A percentile compares a stretch with the other conserved stretches of the same genome.
Conservation (phyloP, 2,329 filamentous ascomycete genomes). For the Chalaropsis thielavioides region DNA sequence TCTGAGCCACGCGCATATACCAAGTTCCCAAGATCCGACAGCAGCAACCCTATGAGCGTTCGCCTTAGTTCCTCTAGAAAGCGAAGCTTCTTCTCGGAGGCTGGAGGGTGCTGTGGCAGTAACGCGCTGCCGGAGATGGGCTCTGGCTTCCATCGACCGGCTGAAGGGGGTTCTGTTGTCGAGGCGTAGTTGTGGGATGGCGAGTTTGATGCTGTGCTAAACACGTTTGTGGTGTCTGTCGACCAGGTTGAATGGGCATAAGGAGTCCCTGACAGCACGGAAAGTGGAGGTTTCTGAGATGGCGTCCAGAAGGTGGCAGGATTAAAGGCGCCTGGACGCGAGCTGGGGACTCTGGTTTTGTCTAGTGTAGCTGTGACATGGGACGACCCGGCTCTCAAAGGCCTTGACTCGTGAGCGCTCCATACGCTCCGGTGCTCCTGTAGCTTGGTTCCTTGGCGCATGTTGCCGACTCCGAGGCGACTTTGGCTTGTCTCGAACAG, state of each 20-base stretch:
- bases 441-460: slow-evolving; percentile 29
- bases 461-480: neutral
- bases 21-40: slow-evolving; percentile 78
- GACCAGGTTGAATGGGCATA: slow-evolving; percentile 47
- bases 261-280: slow-evolving; percentile 40
- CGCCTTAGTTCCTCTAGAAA: slow-evolving; percentile 68
- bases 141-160: slow-evolving; percentile 48
- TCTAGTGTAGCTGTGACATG: neutral
- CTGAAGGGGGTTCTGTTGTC: slow-evolving; percentile 30
- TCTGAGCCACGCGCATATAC: slow-evolving; percentile 84
- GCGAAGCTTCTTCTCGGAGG: slow-evolving; percentile 53
- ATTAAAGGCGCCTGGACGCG: neutral
- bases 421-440: slow-evolving; percentile 38
- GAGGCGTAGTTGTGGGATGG: slow-evolving; percentile 31
- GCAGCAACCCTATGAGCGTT: slow-evolving; percentile 64
- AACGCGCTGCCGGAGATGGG: slow-evolving; percentile 55
- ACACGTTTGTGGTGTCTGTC: slow-evolving; percentile 41
- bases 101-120: slow-evolving; percentile 40
- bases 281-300: slow-evolving; percentile 55
- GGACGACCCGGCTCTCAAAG: neutral
- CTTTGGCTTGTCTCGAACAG: slow-evolving; percentile 39
- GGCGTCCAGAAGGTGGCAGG: slow-evolving; percentile 70
- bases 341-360: neutral
- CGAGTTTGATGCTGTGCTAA: slow-evolving; percentile 33
- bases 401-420: neutral